A percentile compares a stretch with the other conserved stretches of the same genome.
Conservation (phyloP, 371 early-diverging fungal genomes). For the Saksenaea oblongispora region DNA sequence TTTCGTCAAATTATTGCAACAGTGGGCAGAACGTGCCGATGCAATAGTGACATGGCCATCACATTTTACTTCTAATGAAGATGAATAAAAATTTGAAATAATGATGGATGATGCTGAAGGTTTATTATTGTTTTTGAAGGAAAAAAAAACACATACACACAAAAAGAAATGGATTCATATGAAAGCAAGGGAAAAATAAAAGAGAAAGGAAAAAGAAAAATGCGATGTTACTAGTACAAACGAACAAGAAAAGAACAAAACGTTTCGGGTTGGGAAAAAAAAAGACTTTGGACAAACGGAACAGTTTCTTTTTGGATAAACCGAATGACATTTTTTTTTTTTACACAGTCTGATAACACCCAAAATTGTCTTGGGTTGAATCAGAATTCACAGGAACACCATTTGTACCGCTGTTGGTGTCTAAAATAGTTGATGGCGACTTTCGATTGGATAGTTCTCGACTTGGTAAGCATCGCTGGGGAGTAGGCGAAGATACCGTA, state of each 20-base stretch:
- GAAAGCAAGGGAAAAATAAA: neutral
- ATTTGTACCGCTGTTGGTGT: neutral
- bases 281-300: neutral
- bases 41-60: slow-evolving; percentile 23
- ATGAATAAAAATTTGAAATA: slow-evolving; percentile 7
- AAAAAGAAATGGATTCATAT: slow-evolving; percentile 3
- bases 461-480: neutral
- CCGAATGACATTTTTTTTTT: neutral
- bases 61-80: neutral
- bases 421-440: neutral
- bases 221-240: slow-evolving; percentile 11
- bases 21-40: slow-evolving; percentile 24
- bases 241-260: slow-evolving; percentile 2
- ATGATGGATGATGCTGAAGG: slow-evolving; percentile 2
- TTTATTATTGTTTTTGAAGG: slow-evolving; percentile 13
- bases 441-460: slow-evolving; percentile 5
- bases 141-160: too few species aligned
- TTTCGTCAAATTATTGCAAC: slow-evolving; percentile 30
- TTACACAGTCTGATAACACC: neutral
- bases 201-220: slow-evolving; percentile 1
- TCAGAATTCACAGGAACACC: neutral
- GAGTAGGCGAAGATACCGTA: neutral
- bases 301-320: neutral
- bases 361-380: slow-evolving; percentile 5
- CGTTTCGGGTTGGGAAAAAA: neutral